Evolutionary conservation across 78 protist species (phyloP).

Genomic region (slime mould (Dictyostelium discoideum)): dicty_2.7 NC_007090.3:2858501-2859000

Average conservation of each 20-base stretch:
- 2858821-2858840: neutral
- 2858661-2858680: neutral
- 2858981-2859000: neutral
- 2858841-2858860: neutral
- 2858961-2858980: neutral
- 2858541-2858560: neutral
- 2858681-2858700: no score
- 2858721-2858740: neutral
- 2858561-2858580: slow-evolving; percentile 1
- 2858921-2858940: neutral
- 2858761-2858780: neutral
- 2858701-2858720: neutral
- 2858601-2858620: neutral
- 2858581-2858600: neutral
- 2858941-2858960: neutral
- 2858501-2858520: neutral
- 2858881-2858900: neutral
- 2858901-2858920: neutral
- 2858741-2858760: neutral
- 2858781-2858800: neutral
- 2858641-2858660: neutral
- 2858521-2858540: neutral
- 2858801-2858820: neutral
- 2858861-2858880: neutral
- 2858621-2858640: slow-evolving; percentile 17